Conservation (phyloP, 2,329 filamentous ascomycete genomes). For the Trichoderma sp. region DNA sequence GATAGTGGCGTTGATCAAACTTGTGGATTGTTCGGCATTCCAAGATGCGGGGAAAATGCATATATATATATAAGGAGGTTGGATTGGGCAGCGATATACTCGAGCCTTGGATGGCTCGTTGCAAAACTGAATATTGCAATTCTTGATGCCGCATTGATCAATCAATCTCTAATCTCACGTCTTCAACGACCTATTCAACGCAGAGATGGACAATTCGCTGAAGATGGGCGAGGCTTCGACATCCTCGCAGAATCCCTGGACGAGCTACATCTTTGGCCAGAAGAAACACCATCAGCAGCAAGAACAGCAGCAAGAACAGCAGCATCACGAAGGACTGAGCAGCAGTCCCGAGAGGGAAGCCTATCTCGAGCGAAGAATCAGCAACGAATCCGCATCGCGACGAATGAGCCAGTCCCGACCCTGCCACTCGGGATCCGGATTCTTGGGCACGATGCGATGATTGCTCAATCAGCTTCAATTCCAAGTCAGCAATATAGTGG, state of each 20-base stretch:
- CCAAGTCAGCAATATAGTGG: background rate
- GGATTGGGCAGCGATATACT: background rate
- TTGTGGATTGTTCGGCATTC: conserved; percentile 10
- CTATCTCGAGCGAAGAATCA: background rate
- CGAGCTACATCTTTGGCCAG: background rate
- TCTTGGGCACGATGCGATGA: conserved; percentile 19
- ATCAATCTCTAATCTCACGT: background rate
- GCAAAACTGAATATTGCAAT: background rate
- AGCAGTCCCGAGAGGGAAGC: conserved; percentile 7
- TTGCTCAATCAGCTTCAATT: background rate
- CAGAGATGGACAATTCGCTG: background rate
- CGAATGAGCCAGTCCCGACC: conserved; percentile 5
- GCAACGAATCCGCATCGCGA: conserved; percentile 3
- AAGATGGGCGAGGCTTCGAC: background rate
- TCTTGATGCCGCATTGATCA: background rate
- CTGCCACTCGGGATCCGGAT: conserved; percentile 11
- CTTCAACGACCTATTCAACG: background rate
- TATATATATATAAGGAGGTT: background rate
- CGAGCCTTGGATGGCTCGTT: background rate
- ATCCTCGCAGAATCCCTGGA: background rate
- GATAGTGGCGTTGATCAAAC: background rate
- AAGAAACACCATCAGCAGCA: background rate
- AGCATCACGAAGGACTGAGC: background rate
- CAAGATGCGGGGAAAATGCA: background rate
- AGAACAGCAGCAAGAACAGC: background rate